Conservation (phyloP, 352 stramenopile genomes). For the Aphanomyces stellatus region DNA sequence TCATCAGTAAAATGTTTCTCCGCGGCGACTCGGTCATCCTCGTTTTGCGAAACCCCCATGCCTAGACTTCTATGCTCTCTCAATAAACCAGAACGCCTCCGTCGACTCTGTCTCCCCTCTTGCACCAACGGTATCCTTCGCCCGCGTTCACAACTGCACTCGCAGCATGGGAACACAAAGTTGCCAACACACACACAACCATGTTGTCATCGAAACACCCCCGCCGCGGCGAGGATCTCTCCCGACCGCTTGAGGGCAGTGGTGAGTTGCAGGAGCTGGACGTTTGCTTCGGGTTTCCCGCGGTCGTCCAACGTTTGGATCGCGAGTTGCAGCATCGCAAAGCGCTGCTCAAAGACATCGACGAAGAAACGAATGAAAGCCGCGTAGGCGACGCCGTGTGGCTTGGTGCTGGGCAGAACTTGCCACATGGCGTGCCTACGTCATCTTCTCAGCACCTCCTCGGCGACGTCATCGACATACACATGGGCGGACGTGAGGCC, state of each 20-base stretch:
- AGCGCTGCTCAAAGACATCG: conserved; percentile 7
- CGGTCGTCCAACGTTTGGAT: conserved; percentile 2
- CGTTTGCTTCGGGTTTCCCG: background rate
- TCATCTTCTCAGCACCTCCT: background rate
- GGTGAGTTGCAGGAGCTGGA: background rate
- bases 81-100: background rate
- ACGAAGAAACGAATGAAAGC: conserved; percentile 7
- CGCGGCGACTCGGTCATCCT: conserved; percentile 99
- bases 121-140: no score
- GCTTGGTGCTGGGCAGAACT: background rate
- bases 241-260: background rate
- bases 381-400: background rate
- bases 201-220: no score
- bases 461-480: background rate
- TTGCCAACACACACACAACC: no score
- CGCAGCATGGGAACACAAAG: no score
- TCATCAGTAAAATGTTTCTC: conserved; percentile 99
- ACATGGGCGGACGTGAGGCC: conserved; percentile 7
- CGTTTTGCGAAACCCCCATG: conserved; percentile 95
- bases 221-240: background rate
- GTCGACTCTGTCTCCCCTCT: background rate
- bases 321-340: background rate
- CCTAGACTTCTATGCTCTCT: conserved; percentile 34
- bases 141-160: no score
- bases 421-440: conserved; percentile 15